These are phyloP conservation scores for Dactylis glomerata DNA, from an alignment of 176 grass and related monocot species.

Conservation along the genomic window DNA sequence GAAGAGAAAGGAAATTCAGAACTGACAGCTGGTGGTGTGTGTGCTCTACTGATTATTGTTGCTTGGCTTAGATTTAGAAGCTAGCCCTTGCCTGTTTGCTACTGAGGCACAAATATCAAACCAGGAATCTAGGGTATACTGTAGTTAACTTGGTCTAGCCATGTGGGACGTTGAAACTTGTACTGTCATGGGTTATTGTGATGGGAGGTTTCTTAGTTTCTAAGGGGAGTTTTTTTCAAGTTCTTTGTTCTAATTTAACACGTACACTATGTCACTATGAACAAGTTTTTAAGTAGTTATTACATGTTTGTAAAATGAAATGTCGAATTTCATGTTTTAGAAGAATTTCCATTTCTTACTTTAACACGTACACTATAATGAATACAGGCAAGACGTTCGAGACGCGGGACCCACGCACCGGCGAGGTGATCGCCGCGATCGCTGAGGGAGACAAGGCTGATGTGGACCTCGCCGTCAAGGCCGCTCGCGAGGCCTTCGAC, in stretches of 20 bases:
- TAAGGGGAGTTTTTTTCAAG: no score
- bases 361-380: background rate
- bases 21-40: background rate
- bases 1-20: background rate
- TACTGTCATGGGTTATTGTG: background rate
- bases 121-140: no score
- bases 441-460: slow-evolving; percentile 78
- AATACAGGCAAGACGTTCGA: slow-evolving; percentile 73
- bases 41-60: background rate
- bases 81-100: background rate
- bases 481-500: slow-evolving; percentile 85
- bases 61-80: background rate
- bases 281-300: background rate
- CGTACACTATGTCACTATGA: no score
- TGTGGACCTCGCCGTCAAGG: slow-evolving; percentile 66
- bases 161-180: background rate
- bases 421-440: slow-evolving; percentile 60
- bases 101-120: background rate
- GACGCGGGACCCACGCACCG: slow-evolving; percentile 68
- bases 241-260: no score
- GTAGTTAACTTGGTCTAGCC: background rate
- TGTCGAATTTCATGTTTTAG: background rate
- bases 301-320: background rate
- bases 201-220: background rate
- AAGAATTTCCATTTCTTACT: background rate